Base-by-base conservation (phyloP, 306 rosid species). In the Malus orientalis region DNA sequence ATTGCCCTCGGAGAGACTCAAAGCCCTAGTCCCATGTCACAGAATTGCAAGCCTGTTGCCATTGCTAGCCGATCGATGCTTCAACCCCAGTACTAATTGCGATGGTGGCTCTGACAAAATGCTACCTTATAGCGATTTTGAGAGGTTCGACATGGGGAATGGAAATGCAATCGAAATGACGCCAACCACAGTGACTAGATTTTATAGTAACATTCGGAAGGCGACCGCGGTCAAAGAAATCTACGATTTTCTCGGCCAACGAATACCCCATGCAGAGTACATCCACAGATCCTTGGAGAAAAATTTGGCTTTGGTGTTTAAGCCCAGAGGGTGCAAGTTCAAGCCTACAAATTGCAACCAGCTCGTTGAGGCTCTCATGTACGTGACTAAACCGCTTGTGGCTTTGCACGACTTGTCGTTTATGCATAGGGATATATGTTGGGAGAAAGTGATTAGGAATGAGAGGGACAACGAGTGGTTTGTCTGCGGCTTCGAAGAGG, bases 361-460 rank as follows among this genome's bases (percentile, higher is more conserved):
- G 22, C 73, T 95, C 0, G 90, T 91, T 5, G 99, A 95, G 67
- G 97, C 93, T 1, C 78, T 95, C 3, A 95, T 88, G 84, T 82
- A 70, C 79, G 97, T 95, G 63, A 95, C 97, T 5, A 95, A 92
- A 63, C 92, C 99, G 1, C 47, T 95, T 20, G 97, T 95, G 38
- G 97, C 97, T 0, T 25, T 95, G 1, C 99, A 95, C 82, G 99
- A 95, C 84, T 63, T 92, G 76, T 92, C 93, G 27, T 95, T 95
- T 78, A 95, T 95, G 99, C 99, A 95, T 27, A 85, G 99, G 57
- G 96, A 88, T 23, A 53, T 95, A 60, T 62, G 84, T 4, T 95
- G 99, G 99, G 97, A 89, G 53, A 95, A 95, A 8, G 93, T 95
- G 53, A 79, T 81, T 89, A 80, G 82, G 80, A 73, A 88, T 38